A percentile compares a stretch with the other conserved stretches of the same genome.
Evolutionary conservation across 352 stramenopile species (phyloP).

Genomic region (Globisporangium iwayamae): DNA sequence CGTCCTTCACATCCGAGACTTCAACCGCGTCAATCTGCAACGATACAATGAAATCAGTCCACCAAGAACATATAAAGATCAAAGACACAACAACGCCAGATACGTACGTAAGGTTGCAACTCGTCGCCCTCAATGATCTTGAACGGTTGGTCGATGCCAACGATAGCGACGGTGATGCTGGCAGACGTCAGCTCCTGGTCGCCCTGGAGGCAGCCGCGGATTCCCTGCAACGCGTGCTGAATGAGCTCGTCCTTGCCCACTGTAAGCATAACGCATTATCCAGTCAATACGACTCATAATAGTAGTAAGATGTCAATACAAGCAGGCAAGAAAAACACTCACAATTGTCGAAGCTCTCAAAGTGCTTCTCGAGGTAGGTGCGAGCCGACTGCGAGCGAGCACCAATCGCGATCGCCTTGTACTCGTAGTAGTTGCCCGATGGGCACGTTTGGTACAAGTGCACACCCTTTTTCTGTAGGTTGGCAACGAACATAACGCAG

Average conservation of each 20-base stretch:
- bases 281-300: neutral
- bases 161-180: conserved; percentile 92
- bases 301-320: neutral
- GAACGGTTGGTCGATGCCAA: conserved; percentile 93
- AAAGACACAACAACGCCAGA: neutral
- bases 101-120: conserved; percentile 92
- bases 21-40: conserved; percentile 82
- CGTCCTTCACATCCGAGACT: conserved; percentile 81
- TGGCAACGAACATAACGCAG: conserved; percentile 8
- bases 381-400: conserved; percentile 95
- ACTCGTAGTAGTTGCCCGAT: conserved; percentile 99
- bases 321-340: conserved; percentile 19
- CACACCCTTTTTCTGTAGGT: conserved; percentile 91
- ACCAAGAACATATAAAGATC: neutral
- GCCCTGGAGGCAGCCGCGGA: conserved; percentile 94
- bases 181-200: conserved; percentile 94
- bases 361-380: conserved; percentile 99
- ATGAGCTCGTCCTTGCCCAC: conserved; percentile 95
- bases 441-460: conserved; percentile 99
- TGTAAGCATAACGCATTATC: conserved; percentile 21
- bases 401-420: conserved; percentile 97
- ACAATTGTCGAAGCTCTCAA: conserved; percentile 90
- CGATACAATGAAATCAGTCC: neutral
- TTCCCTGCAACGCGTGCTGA: conserved; percentile 96
- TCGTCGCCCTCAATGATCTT: conserved; percentile 92